phyloP scores from a whole-genome alignment of 176 grass and related monocot species.

The Aechmea fasciata region DNA sequence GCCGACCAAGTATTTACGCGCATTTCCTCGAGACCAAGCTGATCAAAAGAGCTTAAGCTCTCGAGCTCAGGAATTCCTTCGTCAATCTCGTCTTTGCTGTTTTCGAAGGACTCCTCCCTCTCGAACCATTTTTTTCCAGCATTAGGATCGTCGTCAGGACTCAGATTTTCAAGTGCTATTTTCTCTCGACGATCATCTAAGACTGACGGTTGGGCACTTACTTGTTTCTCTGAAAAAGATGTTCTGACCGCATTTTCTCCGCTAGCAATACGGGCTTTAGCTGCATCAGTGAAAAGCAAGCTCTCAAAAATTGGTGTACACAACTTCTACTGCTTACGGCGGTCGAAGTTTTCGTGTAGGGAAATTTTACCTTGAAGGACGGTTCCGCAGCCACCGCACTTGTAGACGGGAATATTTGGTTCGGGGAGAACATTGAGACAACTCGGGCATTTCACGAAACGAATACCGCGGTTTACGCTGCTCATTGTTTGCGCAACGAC shows the following conservation, averaged over 20 bases:
- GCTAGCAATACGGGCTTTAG: conserved; percentile 34
- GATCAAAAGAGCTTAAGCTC: neutral
- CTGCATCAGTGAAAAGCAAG: conserved; percentile 31
- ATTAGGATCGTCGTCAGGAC: neutral
- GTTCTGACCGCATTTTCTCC: conserved; percentile 23
- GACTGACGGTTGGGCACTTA: neutral
- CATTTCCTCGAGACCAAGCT: no score
- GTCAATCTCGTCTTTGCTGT: neutral
- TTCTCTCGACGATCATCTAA: neutral
- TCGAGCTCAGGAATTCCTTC: no score
- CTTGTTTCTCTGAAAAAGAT: conserved; percentile 11
- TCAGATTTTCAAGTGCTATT: neutral
- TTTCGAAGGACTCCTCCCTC: neutral
- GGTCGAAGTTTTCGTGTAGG: neutral
- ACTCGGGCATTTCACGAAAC: conserved; percentile 75
- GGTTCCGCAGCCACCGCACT: conserved; percentile 53
- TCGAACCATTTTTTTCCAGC: neutral
- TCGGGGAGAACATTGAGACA: conserved; percentile 63
- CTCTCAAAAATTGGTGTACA: conserved; percentile 15
- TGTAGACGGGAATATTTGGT: conserved; percentile 44
- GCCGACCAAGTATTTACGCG: no score
- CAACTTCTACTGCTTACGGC: neutral
- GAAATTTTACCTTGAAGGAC: conserved; percentile 65
- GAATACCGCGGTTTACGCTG: conserved; percentile 22
- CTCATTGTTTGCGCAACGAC: conserved; percentile 20